phyloP scores from a whole-genome alignment of 2,329 filamentous ascomycete species.

The Aureobasidium uvarum region DNA sequence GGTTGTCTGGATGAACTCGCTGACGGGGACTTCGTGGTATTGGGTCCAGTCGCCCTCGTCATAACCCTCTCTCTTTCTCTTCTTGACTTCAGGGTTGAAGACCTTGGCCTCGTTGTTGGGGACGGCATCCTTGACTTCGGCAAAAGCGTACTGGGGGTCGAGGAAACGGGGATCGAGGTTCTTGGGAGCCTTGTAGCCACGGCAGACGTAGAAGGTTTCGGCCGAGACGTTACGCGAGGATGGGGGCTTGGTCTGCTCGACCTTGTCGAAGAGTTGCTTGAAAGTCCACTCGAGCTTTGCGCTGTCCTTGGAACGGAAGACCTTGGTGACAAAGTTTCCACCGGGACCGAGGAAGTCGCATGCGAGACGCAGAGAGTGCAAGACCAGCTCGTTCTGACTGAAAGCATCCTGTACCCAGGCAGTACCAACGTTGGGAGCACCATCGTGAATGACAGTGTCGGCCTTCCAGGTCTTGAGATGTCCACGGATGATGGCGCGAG shows the following conservation, averaged over 20 bases:
- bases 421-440: conserved; percentile 95
- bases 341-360: conserved; percentile 89
- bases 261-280: conserved; percentile 91
- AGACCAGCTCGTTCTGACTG: conserved; percentile 88
- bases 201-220: conserved; percentile 97
- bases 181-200: conserved; percentile 93
- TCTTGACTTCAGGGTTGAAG: conserved; percentile 96
- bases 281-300: conserved; percentile 96
- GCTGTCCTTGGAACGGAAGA: conserved; percentile 96
- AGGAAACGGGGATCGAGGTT: conserved; percentile 88
- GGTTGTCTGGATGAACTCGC: conserved; percentile 88
- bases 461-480: conserved; percentile 97
- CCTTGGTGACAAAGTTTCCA: conserved; percentile 94
- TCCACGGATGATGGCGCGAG: conserved; percentile 79
- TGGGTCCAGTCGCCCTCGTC: conserved; percentile 94
- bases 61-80: conserved; percentile 95
- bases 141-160: conserved; percentile 85
- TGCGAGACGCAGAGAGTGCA: conserved; percentile 88
- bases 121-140: conserved; percentile 78
- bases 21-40: conserved; percentile 83
- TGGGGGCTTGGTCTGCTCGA: conserved; percentile 96
- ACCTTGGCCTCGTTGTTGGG: conserved; percentile 98
- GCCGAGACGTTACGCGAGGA: conserved; percentile 94
- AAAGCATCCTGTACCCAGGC: conserved; percentile 99
- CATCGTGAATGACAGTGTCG: conserved; percentile 93